These are phyloP conservation scores for Tolypocladium endophyticum DNA, from an alignment of 2,329 filamentous ascomycete species.

Conservation along the genomic window DNA sequence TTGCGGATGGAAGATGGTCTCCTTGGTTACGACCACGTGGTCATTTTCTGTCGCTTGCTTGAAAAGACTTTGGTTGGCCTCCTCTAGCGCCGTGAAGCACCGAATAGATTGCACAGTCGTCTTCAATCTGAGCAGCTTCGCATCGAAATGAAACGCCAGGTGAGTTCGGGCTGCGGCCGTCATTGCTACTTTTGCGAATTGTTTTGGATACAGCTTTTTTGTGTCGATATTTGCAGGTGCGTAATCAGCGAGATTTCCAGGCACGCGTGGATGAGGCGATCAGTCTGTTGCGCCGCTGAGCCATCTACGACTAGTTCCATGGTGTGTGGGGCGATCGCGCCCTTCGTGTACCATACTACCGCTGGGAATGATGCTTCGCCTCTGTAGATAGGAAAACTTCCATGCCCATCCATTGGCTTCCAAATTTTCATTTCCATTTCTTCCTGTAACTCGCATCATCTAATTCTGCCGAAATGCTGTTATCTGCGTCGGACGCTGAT, in stretches of 20 bases:
- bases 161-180: slow-evolving; percentile 17
- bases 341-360: neutral
- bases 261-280: neutral
- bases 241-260: neutral
- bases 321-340: neutral
- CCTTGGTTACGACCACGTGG: slow-evolving; percentile 47
- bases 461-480: too few species aligned
- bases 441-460: too few species aligned
- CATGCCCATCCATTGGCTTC: neutral
- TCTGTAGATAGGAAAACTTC: neutral
- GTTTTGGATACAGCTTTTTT: neutral
- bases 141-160: slow-evolving; percentile 34
- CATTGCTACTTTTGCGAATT: neutral
- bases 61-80: slow-evolving; percentile 43
- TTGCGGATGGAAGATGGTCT: slow-evolving; percentile 68
- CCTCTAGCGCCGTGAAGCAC: slow-evolving; percentile 37
- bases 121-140: slow-evolving; percentile 29
- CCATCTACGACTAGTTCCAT: neutral
- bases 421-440: neutral
- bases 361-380: neutral
- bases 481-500: too few species aligned
- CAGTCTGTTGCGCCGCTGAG: neutral
- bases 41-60: slow-evolving; percentile 41
- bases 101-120: slow-evolving; percentile 35
- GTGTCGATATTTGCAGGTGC: neutral